These are phyloP conservation scores for Debaryomyces fabryi DNA, from an alignment of 1,139 yeast species.

Conservation along the genomic window DNA sequence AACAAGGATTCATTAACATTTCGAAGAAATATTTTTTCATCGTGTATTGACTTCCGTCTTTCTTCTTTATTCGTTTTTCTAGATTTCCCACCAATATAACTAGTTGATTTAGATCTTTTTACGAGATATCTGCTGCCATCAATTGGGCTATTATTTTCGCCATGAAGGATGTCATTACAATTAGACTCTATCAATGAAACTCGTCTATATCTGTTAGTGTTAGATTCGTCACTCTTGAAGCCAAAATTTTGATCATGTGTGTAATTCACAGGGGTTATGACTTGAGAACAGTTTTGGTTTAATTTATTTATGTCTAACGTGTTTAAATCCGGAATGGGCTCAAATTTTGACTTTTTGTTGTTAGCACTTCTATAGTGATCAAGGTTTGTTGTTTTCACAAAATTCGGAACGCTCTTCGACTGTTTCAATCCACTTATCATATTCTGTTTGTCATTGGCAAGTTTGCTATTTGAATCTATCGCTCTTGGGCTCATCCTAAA, in stretches of 20 bases:
- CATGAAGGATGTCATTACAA: background rate
- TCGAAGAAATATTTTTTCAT: constrained; percentile 35
- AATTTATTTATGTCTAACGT: background rate
- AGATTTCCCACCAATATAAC: constrained; percentile 17
- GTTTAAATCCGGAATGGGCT: background rate
- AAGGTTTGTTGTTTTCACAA: background rate
- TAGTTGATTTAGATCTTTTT: constrained; percentile 32
- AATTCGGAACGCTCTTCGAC: constrained; percentile 15
- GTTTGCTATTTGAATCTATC: constrained; percentile 1
- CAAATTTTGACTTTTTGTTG: background rate
- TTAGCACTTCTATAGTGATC: background rate
- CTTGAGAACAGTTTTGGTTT: background rate
- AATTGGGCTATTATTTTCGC: background rate
- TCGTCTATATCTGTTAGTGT: constrained; percentile 11
- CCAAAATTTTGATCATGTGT: background rate
- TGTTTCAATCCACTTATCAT: constrained; percentile 8
- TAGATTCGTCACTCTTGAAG: background rate
- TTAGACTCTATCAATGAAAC: constrained; percentile 14
- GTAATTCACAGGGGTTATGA: background rate
- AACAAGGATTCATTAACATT: constrained; percentile 36
- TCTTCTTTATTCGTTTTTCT: constrained; percentile 22
- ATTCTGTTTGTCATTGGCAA: background rate
- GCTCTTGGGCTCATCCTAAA: constrained; percentile 2
- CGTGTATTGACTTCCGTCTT: constrained; percentile 34
- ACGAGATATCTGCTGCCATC: constrained; percentile 1